These are phyloP conservation scores for Arctostaphylos glauca DNA, from an alignment of 148 eudicot species.

Conservation along the genomic window DNA sequence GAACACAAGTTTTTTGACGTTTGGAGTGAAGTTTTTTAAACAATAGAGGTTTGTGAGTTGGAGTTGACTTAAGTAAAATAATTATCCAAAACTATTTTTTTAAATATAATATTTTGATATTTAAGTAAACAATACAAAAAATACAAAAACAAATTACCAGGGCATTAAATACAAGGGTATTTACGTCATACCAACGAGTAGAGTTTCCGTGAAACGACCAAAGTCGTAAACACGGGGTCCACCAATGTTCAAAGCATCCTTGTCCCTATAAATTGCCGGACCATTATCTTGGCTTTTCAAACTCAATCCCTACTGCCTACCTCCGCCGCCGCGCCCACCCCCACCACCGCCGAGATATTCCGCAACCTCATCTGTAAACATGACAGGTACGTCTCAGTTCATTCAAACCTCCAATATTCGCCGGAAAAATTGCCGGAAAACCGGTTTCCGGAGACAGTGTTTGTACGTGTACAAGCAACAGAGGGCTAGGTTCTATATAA, in stretches of 20 bases:
- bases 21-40: no score
- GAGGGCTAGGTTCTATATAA: slow-evolving; percentile 57
- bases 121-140: no score
- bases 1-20: no score
- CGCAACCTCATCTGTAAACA: not conserved
- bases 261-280: not conserved
- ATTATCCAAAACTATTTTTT: no score
- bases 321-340: not conserved
- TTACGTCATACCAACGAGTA: not conserved
- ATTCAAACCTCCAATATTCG: not conserved
- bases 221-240: not conserved
- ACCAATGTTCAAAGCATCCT: not conserved
- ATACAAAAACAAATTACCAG: no score
- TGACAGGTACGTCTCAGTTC: slow-evolving; percentile 6
- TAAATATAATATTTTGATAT: no score
- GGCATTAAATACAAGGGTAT: not conserved
- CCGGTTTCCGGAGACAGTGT: slow-evolving; percentile 38
- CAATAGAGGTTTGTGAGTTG: no score
- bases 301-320: not conserved
- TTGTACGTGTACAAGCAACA: slow-evolving; percentile 47
- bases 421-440: slow-evolving; percentile 27
- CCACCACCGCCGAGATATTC: not conserved
- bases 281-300: not conserved
- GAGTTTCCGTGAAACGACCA: not conserved
- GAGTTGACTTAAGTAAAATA: no score